These are phyloP conservation scores for Trichocomaceae sp. DNA, from an alignment of 2,329 filamentous ascomycete species.

Conservation along the genomic window DNA sequence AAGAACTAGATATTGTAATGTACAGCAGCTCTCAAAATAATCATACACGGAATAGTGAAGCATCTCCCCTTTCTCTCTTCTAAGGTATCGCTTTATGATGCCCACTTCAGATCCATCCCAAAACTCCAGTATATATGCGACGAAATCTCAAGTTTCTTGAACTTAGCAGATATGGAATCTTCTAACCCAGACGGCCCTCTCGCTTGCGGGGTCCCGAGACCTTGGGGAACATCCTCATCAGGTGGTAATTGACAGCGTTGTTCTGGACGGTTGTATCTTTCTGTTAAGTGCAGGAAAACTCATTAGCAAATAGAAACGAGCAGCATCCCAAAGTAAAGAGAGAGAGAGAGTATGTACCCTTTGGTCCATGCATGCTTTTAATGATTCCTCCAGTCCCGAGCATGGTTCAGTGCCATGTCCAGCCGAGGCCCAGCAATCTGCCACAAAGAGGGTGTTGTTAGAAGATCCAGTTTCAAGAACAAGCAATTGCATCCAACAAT, in stretches of 20 bases:
- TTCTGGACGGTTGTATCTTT: constrained; percentile 54
- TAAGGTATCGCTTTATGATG: not conserved
- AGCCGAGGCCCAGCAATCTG: constrained; percentile 45
- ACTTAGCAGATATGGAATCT: not conserved
- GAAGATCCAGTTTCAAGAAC: not conserved
- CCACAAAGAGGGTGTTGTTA: not conserved
- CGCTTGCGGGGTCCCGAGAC: constrained; percentile 65
- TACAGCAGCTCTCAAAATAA: constrained; percentile 10
- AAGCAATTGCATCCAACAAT: constrained; percentile 1
- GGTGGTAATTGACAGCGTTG: constrained; percentile 86
- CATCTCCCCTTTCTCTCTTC: not conserved
- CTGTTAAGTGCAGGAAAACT: constrained; percentile 31
- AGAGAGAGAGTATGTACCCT: constrained; percentile 55
- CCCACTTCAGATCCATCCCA: constrained; percentile 6
- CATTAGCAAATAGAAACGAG: not conserved
- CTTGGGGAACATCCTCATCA: constrained; percentile 68
- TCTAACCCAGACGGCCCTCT: constrained; percentile 40
- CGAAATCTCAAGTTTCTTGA: not conserved
- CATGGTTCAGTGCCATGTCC: constrained; percentile 50
- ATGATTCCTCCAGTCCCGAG: constrained; percentile 52
- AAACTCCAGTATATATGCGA: constrained; percentile 11
- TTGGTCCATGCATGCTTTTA: constrained; percentile 71
- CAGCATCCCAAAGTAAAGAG: not conserved
- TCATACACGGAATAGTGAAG: constrained; percentile 6
- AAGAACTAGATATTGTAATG: constrained; percentile 6